Evolutionary conservation across 1,139 yeast genomes (phyloP).

Genomic region (Saccharomyces hybrid): DNA sequence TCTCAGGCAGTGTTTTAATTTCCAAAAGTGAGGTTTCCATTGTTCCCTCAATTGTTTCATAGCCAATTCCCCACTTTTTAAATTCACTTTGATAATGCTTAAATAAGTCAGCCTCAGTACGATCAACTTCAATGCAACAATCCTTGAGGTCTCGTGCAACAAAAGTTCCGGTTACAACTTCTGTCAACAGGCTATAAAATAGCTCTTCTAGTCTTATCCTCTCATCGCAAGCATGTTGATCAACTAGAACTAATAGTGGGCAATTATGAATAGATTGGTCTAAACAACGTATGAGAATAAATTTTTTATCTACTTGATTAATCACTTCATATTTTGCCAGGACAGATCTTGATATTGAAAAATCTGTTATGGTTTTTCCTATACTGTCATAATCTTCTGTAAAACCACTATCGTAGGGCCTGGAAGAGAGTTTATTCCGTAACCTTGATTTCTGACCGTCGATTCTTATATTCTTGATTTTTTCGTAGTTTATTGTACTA

Average conservation of each 20-base stretch:
- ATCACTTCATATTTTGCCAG: constrained; percentile 29
- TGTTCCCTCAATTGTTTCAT: constrained; percentile 8
- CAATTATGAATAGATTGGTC: neutral
- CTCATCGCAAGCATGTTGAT: constrained; percentile 80
- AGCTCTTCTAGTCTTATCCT: constrained; percentile 48
- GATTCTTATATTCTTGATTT: neutral
- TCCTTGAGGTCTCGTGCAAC: constrained; percentile 5
- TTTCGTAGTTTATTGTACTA: neutral
- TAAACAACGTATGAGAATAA: constrained; percentile 38
- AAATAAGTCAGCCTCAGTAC: constrained; percentile 33
- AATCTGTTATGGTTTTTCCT: constrained; percentile 41
- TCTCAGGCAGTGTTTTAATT: constrained; percentile 38
- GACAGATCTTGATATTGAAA: constrained; percentile 32
- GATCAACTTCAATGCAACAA: constrained; percentile 21
- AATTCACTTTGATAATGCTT: constrained; percentile 32
- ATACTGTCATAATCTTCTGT: constrained; percentile 35
- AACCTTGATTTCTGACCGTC: neutral
- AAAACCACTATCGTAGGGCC: neutral
- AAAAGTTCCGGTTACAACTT: constrained; percentile 9
- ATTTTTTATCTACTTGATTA: constrained; percentile 52
- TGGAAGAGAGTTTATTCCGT: neutral
- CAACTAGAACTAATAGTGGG: constrained; percentile 39
- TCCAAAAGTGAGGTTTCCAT: constrained; percentile 3
- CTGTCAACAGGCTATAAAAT: constrained; percentile 27
- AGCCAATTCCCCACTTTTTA: constrained; percentile 40